Evolutionary conservation across 768 basidiomycete genomes (phyloP).

Genomic region (Lactarius sanguifluus): DNA sequence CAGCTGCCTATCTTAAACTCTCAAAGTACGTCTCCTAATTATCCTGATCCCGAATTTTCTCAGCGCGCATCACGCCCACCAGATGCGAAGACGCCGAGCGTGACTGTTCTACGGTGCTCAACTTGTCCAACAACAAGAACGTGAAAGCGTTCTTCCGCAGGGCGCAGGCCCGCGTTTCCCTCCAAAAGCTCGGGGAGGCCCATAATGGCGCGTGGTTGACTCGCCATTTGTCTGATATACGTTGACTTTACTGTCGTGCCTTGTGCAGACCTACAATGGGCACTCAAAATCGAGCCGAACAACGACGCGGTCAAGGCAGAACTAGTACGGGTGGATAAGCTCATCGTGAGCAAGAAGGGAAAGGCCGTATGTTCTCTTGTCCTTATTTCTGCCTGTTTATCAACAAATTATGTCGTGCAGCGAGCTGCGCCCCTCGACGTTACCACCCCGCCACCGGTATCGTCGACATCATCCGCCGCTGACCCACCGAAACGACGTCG

Average conservation of each 20-base stretch:
- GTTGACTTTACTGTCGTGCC: slow-evolving; percentile 9
- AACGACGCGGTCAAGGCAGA: slow-evolving; percentile 67
- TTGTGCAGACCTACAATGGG: slow-evolving; percentile 57
- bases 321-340: slow-evolving; percentile 48
- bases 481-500: slow-evolving; percentile 46
- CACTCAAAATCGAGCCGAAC: slow-evolving; percentile 58
- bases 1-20: slow-evolving; percentile 90
- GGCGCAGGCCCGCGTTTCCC: slow-evolving; percentile 63
- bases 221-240: slow-evolving; percentile 3
- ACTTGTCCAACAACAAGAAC: slow-evolving; percentile 51
- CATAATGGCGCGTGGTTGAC: slow-evolving; percentile 50
- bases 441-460: slow-evolving; percentile 20
- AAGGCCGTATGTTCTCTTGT: slow-evolving; percentile 29
- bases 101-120: slow-evolving; percentile 65
- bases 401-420: slow-evolving; percentile 26
- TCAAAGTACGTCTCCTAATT: slow-evolving; percentile 72
- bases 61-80: background rate
- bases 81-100: slow-evolving; percentile 30
- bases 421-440: slow-evolving; percentile 33
- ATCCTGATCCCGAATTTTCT: background rate
- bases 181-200: slow-evolving; percentile 58
- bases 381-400: background rate
- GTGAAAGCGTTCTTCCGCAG: slow-evolving; percentile 81
- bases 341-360: slow-evolving; percentile 40
- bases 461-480: slow-evolving; percentile 7